Evolutionary conservation across 768 basidiomycete species (phyloP), one percentile per base, ranked within the genome.

Genomic region (Dioszegia hungarica): DNA sequence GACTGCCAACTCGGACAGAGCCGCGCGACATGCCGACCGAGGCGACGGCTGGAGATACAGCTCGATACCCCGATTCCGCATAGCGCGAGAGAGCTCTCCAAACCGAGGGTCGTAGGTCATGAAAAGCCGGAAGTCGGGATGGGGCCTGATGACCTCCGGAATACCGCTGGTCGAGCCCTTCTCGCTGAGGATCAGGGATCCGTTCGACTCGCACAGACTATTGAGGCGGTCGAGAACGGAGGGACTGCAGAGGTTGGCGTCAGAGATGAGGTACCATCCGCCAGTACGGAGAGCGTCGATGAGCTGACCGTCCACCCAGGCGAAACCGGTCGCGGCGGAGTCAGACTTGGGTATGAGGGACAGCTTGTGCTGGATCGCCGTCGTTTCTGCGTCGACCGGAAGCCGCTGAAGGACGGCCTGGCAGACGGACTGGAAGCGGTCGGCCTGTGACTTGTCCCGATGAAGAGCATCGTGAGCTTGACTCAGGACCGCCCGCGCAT

Each of bases 21-120:
- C 3, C 10, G 19, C 17, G 15, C 12, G 11, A n/a, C n/a, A n/a
- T 28, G 9, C 25, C 20, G 38, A 36, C 3, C 2, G 19, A 15
- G 27, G 17, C n/a, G 43, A 27, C 2, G 14, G 31, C 15, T 29
- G 38, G 8, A 52, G 12, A 25, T 51, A 81, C 44, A 97, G 81
- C 75, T 99, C 95, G 33, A 95, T 79, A 17, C 94, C 94, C 55
- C 95, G 85, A 77, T 99, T 99, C 24, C 95, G 87, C 95, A 99
- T 99, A 1, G 95, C 95, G 34, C 95, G 82, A 1, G 95, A 98
- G 11, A 98, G 79, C 76, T 99, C 95, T 41, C 95, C 95, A 60
- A 86, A 82, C 60, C 86, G 85, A 27, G 90, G 88, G 70, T 99
- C 90, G 49, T 93, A 85, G 1, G 86, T 84, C 91, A 99, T 94